Evolutionary conservation across 108 stramenopile genomes (phyloP), one percentile per base, ranked within the genome.

Genomic region (Phaeodactylum tricornutum): DNA sequence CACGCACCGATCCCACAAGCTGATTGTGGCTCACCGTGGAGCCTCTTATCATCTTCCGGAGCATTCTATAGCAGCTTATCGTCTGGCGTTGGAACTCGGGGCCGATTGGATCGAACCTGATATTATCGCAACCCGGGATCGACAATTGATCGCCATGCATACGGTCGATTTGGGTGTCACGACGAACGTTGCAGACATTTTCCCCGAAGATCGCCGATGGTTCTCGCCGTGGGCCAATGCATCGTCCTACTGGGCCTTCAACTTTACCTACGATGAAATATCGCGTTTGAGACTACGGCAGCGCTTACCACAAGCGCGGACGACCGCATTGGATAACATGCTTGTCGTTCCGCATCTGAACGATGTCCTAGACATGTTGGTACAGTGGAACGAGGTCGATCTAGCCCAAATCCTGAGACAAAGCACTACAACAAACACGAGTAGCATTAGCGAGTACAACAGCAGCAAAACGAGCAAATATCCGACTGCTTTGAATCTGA

Each of bases 91-190:
- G 7, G 84, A 86, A 37, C 48, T 91, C n/a, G 75, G 78, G 11
- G 77, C 84, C 21, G 80, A 91, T 36, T 91, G 72, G 53, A 79
- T 86, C 34, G 89, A 91, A 43, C 76, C 84, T 0, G 84, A 91
- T 61, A 50, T 85, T 36, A 74, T 83, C 0, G 55, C 80, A 19
- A 75, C 81, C 15, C 62, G 54, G 23, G 78, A 78, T 43, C 43
- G 46, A 16, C 43, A 64, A 20, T 44, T 82, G 36, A 44, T 82
- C 22, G 79, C 79, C 22, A 57, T 79, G 2, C 84, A 91, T 57
- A 57, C 62, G 20, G 29, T 84, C 1, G 73, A 79, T 61, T 45
- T 91, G 32, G 73, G 70, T 26, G 29, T 71, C 5, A 87, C 89
- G 6, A 81, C 89, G 2, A 67, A 91, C 60, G 78, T 91, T 15